These are phyloP conservation scores for Coemansia sp. DNA, from an alignment of 371 early-diverging fungal species.

Conservation along the genomic window DNA sequence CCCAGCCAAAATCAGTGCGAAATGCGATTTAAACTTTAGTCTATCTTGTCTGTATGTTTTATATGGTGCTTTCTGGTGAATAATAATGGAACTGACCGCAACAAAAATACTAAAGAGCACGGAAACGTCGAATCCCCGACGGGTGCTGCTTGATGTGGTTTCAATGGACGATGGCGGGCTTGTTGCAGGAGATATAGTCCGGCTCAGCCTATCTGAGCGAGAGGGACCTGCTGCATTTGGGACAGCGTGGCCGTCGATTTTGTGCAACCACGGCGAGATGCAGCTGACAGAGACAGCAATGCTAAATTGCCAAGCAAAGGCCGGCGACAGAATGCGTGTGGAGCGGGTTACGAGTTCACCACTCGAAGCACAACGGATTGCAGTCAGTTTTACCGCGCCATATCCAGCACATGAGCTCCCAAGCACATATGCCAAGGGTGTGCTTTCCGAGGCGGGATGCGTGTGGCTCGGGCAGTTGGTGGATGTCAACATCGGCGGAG, in stretches of 20 bases:
- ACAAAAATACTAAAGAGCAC: background rate
- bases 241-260: slow-evolving; percentile 47
- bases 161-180: slow-evolving; percentile 18
- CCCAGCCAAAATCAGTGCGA: too few relatives aligned
- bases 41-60: too few relatives aligned
- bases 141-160: slow-evolving; percentile 18
- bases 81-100: background rate
- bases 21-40: too few relatives aligned
- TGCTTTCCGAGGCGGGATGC: slow-evolving; percentile 57
- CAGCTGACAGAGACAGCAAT: slow-evolving; percentile 23
- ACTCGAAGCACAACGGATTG: slow-evolving; percentile 12
- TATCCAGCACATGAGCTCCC: slow-evolving; percentile 6
- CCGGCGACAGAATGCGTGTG: slow-evolving; percentile 38
- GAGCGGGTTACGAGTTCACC: slow-evolving; percentile 10
- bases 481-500: slow-evolving; percentile 59
- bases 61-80: too few relatives aligned
- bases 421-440: slow-evolving; percentile 11
- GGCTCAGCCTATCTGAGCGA: background rate
- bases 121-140: slow-evolving; percentile 8
- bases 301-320: slow-evolving; percentile 28
- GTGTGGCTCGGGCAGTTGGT: slow-evolving; percentile 54
- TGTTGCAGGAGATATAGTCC: slow-evolving; percentile 35
- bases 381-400: slow-evolving; percentile 6
- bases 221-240: slow-evolving; percentile 15
- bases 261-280: slow-evolving; percentile 13